phyloP scores from a whole-genome alignment of 2,329 filamentous ascomycete genomes.

The Colletotrichum somersetense region DNA sequence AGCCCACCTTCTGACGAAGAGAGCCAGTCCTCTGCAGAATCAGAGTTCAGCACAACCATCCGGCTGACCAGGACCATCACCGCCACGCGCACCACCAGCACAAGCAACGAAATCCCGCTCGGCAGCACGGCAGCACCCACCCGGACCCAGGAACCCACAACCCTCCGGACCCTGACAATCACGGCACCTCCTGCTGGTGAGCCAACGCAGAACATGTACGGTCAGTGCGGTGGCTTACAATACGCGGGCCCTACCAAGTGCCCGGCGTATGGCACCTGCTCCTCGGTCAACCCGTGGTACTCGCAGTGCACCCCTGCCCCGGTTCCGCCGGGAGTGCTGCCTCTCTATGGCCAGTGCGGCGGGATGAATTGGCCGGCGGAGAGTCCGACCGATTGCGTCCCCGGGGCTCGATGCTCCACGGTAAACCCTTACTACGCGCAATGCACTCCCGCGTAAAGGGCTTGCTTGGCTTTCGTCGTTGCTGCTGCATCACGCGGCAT shows the following conservation, averaged over 20 bases:
- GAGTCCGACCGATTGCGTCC: slow-evolving; percentile 22
- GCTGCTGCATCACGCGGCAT: background rate
- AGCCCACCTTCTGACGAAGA: background rate
- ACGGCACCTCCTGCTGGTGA: background rate
- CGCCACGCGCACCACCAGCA: background rate
- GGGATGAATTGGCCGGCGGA: slow-evolving; percentile 11
- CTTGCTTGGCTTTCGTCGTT: background rate
- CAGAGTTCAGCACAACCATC: background rate
- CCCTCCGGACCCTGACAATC: slow-evolving; percentile 10
- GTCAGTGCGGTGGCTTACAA: slow-evolving; percentile 24
- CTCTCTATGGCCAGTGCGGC: slow-evolving; percentile 29
- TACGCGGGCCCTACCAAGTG: slow-evolving; percentile 29
- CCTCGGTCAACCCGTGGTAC: slow-evolving; percentile 22
- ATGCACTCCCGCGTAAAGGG: slow-evolving; percentile 15
- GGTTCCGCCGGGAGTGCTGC: background rate
- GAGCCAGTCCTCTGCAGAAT: background rate
- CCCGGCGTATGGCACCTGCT: slow-evolving; percentile 14
- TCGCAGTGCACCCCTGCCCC: slow-evolving; percentile 27
- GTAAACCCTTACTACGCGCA: slow-evolving; percentile 33
- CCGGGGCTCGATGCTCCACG: slow-evolving; percentile 19
- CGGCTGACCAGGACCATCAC: background rate
- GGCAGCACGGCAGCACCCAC: background rate
- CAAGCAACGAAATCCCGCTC: background rate
- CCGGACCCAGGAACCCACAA: background rate
- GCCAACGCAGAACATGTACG: slow-evolving; percentile 15